These are phyloP conservation scores for Fusarium nematophilum DNA, from an alignment of 2,329 filamentous ascomycete species.

Conservation along the genomic window DNA sequence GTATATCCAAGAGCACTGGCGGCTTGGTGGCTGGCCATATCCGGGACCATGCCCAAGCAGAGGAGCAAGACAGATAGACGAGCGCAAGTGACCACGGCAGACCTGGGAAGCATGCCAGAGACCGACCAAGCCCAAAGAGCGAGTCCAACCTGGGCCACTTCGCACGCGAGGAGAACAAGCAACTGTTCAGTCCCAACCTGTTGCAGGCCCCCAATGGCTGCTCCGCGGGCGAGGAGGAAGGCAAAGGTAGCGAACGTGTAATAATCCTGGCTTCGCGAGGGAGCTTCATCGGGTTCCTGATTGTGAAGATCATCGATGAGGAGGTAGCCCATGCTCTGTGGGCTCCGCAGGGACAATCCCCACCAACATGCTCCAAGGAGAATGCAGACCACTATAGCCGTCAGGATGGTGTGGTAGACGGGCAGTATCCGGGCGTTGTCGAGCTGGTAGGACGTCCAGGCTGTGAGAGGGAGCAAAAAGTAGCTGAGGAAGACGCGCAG, in stretches of 20 bases:
- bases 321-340: constrained; percentile 45
- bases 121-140: constrained; percentile 68
- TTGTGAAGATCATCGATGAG: constrained; percentile 68
- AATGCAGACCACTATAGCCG: constrained; percentile 31
- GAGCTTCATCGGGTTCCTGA: constrained; percentile 64
- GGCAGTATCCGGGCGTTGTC: constrained; percentile 30
- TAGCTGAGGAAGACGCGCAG: constrained; percentile 80
- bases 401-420: constrained; percentile 49
- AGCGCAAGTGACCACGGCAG: constrained; percentile 1
- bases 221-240: constrained; percentile 28
- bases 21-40: constrained; percentile 69
- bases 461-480: constrained; percentile 77
- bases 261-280: constrained; percentile 59
- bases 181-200: constrained; percentile 23
- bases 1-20: constrained; percentile 78
- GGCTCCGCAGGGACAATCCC: constrained; percentile 37
- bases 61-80: constrained; percentile 34
- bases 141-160: constrained; percentile 26
- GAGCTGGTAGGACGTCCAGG: constrained; percentile 79
- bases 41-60: constrained; percentile 63
- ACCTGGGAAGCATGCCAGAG: constrained; percentile 48
- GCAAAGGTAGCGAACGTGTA: constrained; percentile 46
- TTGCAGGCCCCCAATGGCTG: constrained; percentile 31
- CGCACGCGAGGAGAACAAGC: constrained; percentile 24
- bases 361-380: constrained; percentile 45